Percentiles rank a stretch among this genome's conserved stretches.
phyloP scores from a whole-genome alignment of 768 basidiomycete genomes.

The Lactarius evosmus region DNA sequence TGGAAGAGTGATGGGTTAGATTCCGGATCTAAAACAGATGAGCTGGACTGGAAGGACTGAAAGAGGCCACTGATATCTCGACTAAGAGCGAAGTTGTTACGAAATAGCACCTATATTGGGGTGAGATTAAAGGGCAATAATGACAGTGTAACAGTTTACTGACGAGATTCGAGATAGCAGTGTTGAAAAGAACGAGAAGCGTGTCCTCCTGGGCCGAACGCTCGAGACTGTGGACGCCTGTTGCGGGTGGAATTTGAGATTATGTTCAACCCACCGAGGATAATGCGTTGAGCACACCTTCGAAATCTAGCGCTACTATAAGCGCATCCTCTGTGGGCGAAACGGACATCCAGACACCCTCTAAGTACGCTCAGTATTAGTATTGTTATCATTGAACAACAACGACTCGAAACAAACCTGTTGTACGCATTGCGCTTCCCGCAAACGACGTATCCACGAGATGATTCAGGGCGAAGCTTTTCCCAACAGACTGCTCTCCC shows the following conservation, averaged over 20 bases:
- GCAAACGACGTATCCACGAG: slow-evolving; percentile 63
- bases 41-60: slow-evolving; percentile 58
- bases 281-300: slow-evolving; percentile 39
- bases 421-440: slow-evolving; percentile 62
- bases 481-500: slow-evolving; percentile 67
- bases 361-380: slow-evolving; percentile 29
- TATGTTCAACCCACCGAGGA: not conserved
- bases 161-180: slow-evolving; percentile 62
- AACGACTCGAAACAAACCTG: slow-evolving; percentile 33
- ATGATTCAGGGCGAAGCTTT: slow-evolving; percentile 58
- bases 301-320: slow-evolving; percentile 61
- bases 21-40: slow-evolving; percentile 54
- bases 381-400: not conserved
- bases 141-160: not conserved
- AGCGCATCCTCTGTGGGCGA: slow-evolving; percentile 55
- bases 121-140: not conserved
- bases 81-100: slow-evolving; percentile 62
- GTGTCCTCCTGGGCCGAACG: slow-evolving; percentile 63
- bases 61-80: slow-evolving; percentile 60
- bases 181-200: slow-evolving; percentile 60
- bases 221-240: slow-evolving; percentile 63
- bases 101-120: slow-evolving; percentile 52
- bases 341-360: slow-evolving; percentile 67
- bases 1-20: slow-evolving; percentile 58
- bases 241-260: not conserved